Evolutionary conservation across 805 yeast species (phyloP).

Genomic region (Pichia eremophila): DNA sequence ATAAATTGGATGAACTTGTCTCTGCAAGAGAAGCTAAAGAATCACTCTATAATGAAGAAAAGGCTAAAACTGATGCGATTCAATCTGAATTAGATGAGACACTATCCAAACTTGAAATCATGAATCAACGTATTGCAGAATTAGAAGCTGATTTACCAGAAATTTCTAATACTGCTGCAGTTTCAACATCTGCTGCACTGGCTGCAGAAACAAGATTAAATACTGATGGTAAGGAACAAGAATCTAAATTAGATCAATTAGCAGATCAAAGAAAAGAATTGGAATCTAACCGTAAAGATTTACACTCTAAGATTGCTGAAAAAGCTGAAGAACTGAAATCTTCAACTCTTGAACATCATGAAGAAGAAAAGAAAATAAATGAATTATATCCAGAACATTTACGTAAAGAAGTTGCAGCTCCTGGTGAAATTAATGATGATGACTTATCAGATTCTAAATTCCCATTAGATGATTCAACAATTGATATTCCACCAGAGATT

Average conservation of each 20-base stretch:
- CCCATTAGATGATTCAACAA: constrained; percentile 18
- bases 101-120: constrained; percentile 33
- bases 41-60: constrained; percentile 36
- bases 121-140: constrained; percentile 33
- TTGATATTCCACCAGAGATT: constrained; percentile 22
- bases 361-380: constrained; percentile 40
- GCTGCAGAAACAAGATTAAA: constrained; percentile 14
- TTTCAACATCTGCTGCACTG: constrained; percentile 22
- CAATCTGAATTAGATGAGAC: constrained; percentile 34
- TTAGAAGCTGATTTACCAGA: constrained; percentile 26
- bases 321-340: constrained; percentile 29
- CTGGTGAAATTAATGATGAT: constrained; percentile 22
- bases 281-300: constrained; percentile 33
- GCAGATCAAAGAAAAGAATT: constrained; percentile 26
- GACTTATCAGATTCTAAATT: constrained; percentile 22
- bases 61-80: constrained; percentile 35
- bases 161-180: constrained; percentile 12
- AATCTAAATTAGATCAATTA: constrained; percentile 20
- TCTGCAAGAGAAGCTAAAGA: constrained; percentile 39
- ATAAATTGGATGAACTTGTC: constrained; percentile 40
- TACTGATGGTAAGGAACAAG: constrained; percentile 6
- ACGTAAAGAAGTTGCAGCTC: constrained; percentile 22
- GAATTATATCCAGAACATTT: constrained; percentile 45
- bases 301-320: constrained; percentile 32
- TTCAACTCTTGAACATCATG: constrained; percentile 27